Evolutionary conservation across 169 alveolate species (phyloP).

Genomic region (Eimeria tenella): DNA sequence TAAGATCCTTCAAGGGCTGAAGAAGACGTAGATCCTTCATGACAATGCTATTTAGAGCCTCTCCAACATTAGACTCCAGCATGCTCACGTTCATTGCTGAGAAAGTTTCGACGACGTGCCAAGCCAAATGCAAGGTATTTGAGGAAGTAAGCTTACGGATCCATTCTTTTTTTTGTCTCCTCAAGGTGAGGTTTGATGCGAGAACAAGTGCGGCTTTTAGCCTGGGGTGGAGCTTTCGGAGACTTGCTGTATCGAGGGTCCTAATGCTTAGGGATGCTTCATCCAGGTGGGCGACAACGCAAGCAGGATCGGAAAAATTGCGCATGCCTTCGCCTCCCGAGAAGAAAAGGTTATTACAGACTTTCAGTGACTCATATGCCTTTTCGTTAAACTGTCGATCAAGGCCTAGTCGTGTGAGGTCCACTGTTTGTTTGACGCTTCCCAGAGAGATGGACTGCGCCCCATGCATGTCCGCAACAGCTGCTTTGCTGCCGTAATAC

Average conservation of each 20-base stretch:
- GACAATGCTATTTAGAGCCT: constrained; percentile 33
- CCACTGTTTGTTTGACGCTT: constrained; percentile 13
- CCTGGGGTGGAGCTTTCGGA: constrained; percentile 34
- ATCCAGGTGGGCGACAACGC: constrained; percentile 60
- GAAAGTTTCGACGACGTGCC: constrained; percentile 65
- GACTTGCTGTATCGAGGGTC: constrained; percentile 12
- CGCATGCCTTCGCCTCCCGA: constrained; percentile 39
- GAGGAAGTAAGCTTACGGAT: constrained; percentile 41
- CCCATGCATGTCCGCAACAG: neutral
- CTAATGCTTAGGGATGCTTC: constrained; percentile 17
- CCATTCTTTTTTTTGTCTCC: constrained; percentile 28
- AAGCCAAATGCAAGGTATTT: constrained; percentile 35
- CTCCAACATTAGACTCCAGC: constrained; percentile 70
- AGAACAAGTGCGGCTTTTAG: constrained; percentile 21
- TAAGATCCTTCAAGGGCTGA: constrained; percentile 36
- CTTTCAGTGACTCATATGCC: constrained; percentile 18
- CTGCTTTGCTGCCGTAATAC: constrained; percentile 42
- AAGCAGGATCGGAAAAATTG: constrained; percentile 40
- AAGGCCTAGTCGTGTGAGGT: constrained; percentile 43
- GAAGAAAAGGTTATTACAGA: constrained; percentile 39
- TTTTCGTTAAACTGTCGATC: constrained; percentile 29
- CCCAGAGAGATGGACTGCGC: neutral
- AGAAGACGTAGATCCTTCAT: constrained; percentile 35
- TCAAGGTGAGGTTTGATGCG: constrained; percentile 16
- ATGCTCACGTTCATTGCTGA: constrained; percentile 47